Conservation (phyloP, 139 green algal genomes). For the Trebouxia sp. region DNA sequence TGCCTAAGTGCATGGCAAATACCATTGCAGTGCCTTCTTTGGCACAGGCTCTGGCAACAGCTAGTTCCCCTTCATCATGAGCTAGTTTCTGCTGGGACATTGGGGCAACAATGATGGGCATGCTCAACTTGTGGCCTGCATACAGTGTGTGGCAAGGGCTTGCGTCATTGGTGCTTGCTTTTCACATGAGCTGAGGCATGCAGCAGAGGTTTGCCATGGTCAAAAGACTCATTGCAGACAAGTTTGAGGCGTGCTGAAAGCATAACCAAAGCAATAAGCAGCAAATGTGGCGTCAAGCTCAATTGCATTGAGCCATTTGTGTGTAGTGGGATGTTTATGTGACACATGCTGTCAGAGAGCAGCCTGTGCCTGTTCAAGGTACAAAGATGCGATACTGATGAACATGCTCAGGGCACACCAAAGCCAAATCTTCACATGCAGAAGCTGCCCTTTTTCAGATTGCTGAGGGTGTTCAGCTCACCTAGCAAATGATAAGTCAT, state of each 20-base stretch:
- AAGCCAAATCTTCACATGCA: background rate
- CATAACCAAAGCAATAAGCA: too few relatives aligned
- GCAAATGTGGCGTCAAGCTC: too few relatives aligned
- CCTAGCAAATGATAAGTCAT: slow-evolving; percentile 49
- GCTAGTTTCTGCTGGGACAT: slow-evolving; percentile 87
- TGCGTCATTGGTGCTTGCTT: too few relatives aligned
- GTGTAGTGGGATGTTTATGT: too few relatives aligned
- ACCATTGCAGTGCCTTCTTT: slow-evolving; percentile 55
- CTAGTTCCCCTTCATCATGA: slow-evolving; percentile 71
- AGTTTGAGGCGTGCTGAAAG: too few relatives aligned
- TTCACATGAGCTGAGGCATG: too few relatives aligned
- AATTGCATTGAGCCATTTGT: too few relatives aligned
- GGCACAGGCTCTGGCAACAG: slow-evolving; percentile 48
- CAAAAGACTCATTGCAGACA: too few relatives aligned
- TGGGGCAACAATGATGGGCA: slow-evolving; percentile 80
- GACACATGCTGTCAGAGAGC: too few relatives aligned
- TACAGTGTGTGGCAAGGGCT: background rate
- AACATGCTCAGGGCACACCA: background rate
- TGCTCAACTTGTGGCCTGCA: slow-evolving; percentile 50
- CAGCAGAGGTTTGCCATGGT: too few relatives aligned
- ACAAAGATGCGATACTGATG: too few relatives aligned
- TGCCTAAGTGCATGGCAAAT: background rate
- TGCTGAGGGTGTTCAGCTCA: slow-evolving; percentile 6
- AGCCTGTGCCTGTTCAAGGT: too few relatives aligned
- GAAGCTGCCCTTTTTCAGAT: background rate